Evolutionary conservation across 176 grass and related monocot genomes (phyloP), one percentile per base, ranked within the genome.

Genomic region (Hordeum vulgare): DNA sequence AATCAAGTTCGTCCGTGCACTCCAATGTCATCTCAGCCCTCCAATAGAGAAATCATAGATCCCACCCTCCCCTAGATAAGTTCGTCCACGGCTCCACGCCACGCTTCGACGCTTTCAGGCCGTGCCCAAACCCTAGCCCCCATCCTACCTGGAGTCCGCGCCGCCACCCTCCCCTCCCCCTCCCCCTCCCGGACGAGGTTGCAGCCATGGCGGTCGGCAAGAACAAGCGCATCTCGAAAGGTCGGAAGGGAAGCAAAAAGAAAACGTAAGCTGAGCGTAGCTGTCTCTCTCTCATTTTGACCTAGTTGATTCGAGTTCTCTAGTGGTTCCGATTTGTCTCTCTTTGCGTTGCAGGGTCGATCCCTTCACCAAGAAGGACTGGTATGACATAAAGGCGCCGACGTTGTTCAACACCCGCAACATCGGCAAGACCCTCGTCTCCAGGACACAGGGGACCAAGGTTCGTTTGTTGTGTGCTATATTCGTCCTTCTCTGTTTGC

Each of bases 361-460:
- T 54, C 94, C 94, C 1, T 97, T 97, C 71, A 0, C 89, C 8
- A 97, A 97, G 84, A 97, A 97, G 84, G 91, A 97, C 12, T 97
- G 91, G 94, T 97, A 97, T 4, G 91, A 97, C 21, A 91, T 97
- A 86, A 93, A 97, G 84, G 94, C 94, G 1, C 94, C 94, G 11
- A 85, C 91, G 0, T 74, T 89, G 9, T 97, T 97, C 72, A 85
- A 37, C 27, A 80, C 84, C 5, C 81, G 90, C 77, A 93, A 90
- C 78, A 13, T 97, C 4, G 94, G 94, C 35, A 97, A 97, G 80
- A 97, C 94, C 8, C 79, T 97, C 23, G 94, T 97, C 66, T 97
- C 94, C 65, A 93, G 94, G 91, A 97, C 91, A 1, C 94, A 97
- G 93, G 93, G 93, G 26, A 95, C 93, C 72, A 96, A 90, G 90